These are phyloP conservation scores for Tilletia caries DNA, from an alignment of 1,284 basidiomycete species.

Conservation along the genomic window DNA sequence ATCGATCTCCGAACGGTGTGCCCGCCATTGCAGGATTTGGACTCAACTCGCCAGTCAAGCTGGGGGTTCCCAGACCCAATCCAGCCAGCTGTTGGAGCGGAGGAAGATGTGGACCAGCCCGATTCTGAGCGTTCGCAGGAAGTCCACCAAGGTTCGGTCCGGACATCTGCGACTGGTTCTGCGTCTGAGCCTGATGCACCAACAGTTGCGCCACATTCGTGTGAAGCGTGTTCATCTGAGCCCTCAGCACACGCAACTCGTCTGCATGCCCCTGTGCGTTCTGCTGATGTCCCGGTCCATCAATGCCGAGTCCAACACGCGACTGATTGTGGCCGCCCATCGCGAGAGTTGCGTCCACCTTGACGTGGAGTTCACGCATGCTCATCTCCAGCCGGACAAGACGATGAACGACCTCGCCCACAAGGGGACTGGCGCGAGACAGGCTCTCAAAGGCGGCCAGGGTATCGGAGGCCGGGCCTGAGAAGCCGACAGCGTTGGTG, in stretches of 20 bases:
- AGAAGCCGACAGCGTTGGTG: no score
- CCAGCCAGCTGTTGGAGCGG: slow-evolving; percentile 2
- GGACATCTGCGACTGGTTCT: slow-evolving; percentile 21
- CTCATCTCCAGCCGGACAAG: slow-evolving; percentile 69
- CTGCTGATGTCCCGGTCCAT: not conserved
- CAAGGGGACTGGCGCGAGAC: slow-evolving; percentile 57
- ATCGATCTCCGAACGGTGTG: slow-evolving; percentile 8
- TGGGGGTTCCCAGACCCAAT: not conserved
- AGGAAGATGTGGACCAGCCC: not conserved
- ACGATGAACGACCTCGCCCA: slow-evolving; percentile 72
- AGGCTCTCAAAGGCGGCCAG: not conserved
- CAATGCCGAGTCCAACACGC: slow-evolving; percentile 21
- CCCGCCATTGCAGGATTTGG: slow-evolving; percentile 7
- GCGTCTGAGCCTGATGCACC: slow-evolving; percentile 12
- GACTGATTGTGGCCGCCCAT: slow-evolving; percentile 59
- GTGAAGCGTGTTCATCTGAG: slow-evolving; percentile 34
- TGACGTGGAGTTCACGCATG: slow-evolving; percentile 71
- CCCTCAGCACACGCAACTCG: slow-evolving; percentile 36
- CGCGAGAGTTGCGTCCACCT: slow-evolving; percentile 69
- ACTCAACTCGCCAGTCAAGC: slow-evolving; percentile 5
- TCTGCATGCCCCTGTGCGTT: slow-evolving; percentile 16
- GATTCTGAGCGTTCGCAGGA: not conserved
- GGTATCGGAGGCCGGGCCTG: slow-evolving; percentile 45
- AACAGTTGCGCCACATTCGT: slow-evolving; percentile 41
- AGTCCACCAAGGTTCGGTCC: not conserved